Conservation (phyloP, 257 asterid species). For the Solanum pennellii region DNA sequence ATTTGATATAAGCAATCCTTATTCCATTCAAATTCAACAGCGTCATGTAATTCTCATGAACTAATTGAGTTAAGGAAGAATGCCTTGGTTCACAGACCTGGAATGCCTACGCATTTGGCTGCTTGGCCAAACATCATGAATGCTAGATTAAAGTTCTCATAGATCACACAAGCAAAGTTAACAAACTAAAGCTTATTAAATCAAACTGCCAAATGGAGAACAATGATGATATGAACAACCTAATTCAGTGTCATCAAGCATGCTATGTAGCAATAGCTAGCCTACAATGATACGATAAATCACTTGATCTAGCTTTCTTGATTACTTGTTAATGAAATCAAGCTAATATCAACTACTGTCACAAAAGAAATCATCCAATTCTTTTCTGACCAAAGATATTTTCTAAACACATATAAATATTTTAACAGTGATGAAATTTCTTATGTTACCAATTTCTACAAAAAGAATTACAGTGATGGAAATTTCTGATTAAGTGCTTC, state of each 20-base stretch:
- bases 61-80: neutral
- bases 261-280: neutral
- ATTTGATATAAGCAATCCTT: neutral
- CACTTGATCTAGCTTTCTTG: neutral
- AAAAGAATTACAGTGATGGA: neutral
- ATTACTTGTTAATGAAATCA: neutral
- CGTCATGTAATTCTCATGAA: neutral
- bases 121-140: neutral
- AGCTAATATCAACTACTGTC: neutral
- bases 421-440: neutral
- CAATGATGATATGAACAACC: neutral
- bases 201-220: neutral
- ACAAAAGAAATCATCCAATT: neutral
- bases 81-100: neutral
- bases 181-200: neutral
- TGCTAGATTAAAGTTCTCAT: neutral
- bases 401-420: neutral
- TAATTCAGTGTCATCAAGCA: neutral
- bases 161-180: neutral
- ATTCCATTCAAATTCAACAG: neutral
- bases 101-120: neutral
- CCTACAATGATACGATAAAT: neutral
- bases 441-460: too few relatives aligned
- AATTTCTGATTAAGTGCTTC: neutral
- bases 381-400: neutral